Evolutionary conservation across 1,284 basidiomycete genomes (phyloP).

Genomic region (Cryptococcus neoformans): DNA sequence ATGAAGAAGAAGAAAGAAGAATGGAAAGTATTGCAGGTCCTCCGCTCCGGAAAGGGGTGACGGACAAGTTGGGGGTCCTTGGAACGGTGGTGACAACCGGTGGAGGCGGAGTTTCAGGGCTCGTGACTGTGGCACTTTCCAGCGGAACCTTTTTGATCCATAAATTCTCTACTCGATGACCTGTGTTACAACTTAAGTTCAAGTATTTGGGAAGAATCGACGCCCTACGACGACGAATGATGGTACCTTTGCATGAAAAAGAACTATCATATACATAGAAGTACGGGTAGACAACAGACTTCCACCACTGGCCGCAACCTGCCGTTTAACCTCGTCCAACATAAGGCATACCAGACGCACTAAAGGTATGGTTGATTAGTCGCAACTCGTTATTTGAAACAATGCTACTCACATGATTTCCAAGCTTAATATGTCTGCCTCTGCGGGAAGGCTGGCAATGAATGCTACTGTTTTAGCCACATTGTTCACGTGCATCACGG

Average conservation of each 20-base stretch:
- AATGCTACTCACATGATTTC: constrained; percentile 61
- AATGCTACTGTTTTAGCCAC: constrained; percentile 69
- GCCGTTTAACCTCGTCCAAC: constrained; percentile 56
- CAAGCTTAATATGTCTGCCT: constrained; percentile 63
- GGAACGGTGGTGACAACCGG: background rate
- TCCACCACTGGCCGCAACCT: too few species aligned
- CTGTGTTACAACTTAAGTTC: too few species aligned
- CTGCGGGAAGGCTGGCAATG: constrained; percentile 63
- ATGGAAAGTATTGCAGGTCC: background rate
- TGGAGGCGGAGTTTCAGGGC: constrained; percentile 11
- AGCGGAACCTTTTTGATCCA: background rate
- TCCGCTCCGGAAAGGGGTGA: background rate
- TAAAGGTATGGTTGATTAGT: background rate
- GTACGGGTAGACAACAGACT: too few species aligned
- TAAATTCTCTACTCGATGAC: too few species aligned
- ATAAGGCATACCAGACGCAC: constrained; percentile 58
- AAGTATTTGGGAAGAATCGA: too few species aligned
- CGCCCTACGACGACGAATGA: too few species aligned
- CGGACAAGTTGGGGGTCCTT: background rate
- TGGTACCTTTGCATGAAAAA: too few species aligned
- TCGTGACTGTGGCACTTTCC: constrained; percentile 2
- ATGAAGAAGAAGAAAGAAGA: constrained; percentile 6
- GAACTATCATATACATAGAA: too few species aligned
- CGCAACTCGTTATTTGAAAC: background rate
- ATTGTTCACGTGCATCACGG: constrained; percentile 54